Conservation (phyloP, 2,329 filamentous ascomycete species). For the Rutstroemia sp. region DNA sequence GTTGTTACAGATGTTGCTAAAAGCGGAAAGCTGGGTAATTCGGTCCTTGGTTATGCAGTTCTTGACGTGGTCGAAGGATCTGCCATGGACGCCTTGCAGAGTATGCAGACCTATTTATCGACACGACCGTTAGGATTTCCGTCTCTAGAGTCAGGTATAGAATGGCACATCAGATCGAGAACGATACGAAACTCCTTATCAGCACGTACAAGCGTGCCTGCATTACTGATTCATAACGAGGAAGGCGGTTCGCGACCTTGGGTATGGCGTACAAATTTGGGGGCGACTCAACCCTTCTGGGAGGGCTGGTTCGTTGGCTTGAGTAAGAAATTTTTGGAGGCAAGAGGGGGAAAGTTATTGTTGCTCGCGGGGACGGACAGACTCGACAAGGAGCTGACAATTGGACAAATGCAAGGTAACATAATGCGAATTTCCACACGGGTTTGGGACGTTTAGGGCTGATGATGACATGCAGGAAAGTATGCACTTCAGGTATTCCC, state of each 20-base stretch:
- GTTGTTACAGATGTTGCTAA: slow-evolving; percentile 80
- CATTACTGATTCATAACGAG: slow-evolving; percentile 53
- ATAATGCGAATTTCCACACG: slow-evolving; percentile 2
- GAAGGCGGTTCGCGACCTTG: slow-evolving; percentile 37
- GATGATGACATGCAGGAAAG: slow-evolving; percentile 51
- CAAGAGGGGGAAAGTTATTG: slow-evolving; percentile 75
- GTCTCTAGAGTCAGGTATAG: slow-evolving; percentile 72
- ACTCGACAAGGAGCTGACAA: slow-evolving; percentile 84
- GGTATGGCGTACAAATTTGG: slow-evolving; percentile 82
- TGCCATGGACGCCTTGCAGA: slow-evolving; percentile 87
- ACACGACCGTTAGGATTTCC: slow-evolving; percentile 73
- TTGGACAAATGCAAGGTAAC: slow-evolving; percentile 92
- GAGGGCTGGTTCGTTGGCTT: slow-evolving; percentile 87
- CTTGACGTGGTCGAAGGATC: slow-evolving; percentile 94
- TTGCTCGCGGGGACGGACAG: slow-evolving; percentile 84
- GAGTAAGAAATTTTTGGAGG: slow-evolving; percentile 78
- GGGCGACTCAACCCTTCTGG: slow-evolving; percentile 83
- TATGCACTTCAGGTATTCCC: slow-evolving; percentile 94
- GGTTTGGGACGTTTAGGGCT: neutral
- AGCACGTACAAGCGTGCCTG: slow-evolving; percentile 82
- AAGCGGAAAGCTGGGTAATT: slow-evolving; percentile 53
- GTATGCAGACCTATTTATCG: slow-evolving; percentile 87
- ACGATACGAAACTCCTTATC: slow-evolving; percentile 78
- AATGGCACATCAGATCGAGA: slow-evolving; percentile 87
- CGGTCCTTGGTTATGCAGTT: slow-evolving; percentile 78